Conservation (phyloP, 1,284 basidiomycete genomes). For the Sanguinoderma infundibulare region DNA sequence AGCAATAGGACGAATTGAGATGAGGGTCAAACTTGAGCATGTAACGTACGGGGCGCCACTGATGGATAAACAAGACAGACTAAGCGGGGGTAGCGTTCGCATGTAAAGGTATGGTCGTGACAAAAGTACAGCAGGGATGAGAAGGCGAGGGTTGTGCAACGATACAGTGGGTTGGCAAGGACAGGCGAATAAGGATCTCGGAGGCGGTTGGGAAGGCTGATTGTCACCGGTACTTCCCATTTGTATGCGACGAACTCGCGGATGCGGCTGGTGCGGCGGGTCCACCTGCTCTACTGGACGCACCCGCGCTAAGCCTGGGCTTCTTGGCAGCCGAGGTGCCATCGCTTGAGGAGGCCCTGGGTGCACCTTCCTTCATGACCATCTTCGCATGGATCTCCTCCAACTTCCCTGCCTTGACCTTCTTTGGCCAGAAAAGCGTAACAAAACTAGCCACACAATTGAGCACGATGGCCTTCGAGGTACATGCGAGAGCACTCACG, state of each 20-base stretch:
- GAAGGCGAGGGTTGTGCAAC: conserved; percentile 5
- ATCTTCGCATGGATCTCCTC: conserved; percentile 95
- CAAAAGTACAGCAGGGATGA: conserved; percentile 10
- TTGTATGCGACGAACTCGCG: conserved; percentile 33
- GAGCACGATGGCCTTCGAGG: not conserved
- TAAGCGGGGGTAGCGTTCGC: conserved; percentile 19
- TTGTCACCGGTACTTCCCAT: conserved; percentile 37
- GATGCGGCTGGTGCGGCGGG: conserved; percentile 29
- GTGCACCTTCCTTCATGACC: conserved; percentile 74
- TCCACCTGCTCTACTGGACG: conserved; percentile 28
- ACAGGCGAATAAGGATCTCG: not conserved
- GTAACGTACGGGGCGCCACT: conserved; percentile 20
- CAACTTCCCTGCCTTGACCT: conserved; percentile 86
- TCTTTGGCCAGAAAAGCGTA: conserved; percentile 96
- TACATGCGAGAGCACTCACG: conserved; percentile 58
- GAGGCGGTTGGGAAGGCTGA: not conserved
- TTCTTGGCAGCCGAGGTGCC: conserved; percentile 34
- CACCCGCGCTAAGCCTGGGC: conserved; percentile 31
- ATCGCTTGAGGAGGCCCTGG: conserved; percentile 35
- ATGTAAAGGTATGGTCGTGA: conserved; percentile 4
- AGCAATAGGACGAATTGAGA: conserved; percentile 12
- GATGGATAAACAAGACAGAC: conserved; percentile 24
- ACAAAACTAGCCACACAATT: conserved; percentile 66
- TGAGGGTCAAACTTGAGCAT: conserved; percentile 13
- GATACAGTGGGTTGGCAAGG: conserved; percentile 14